phyloP scores from a whole-genome alignment of 140 eudicot genomes.

The Cichorium intybus region DNA sequence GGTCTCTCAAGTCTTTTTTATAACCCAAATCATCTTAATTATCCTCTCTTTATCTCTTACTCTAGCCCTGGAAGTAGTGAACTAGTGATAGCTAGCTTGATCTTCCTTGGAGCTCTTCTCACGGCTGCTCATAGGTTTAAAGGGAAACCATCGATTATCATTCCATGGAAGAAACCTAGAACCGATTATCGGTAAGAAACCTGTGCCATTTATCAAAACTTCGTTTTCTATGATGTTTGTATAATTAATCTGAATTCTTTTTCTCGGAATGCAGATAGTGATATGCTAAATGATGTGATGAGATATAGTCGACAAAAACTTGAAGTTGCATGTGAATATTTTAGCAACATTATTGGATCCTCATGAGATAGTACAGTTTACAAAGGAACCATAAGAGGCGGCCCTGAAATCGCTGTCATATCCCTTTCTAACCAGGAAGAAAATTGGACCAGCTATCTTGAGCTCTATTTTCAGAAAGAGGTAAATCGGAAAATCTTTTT shows the following conservation, averaged over 20 bases:
- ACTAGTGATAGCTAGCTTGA: constrained; percentile 55
- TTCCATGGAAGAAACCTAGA: too few relatives aligned
- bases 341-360: too few relatives aligned
- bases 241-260: not conserved
- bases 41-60: too few relatives aligned
- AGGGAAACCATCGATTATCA: too few relatives aligned
- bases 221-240: not conserved
- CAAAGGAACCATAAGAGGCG: constrained; percentile 85
- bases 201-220: not conserved
- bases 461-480: too few relatives aligned
- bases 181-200: constrained; percentile 52
- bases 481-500: constrained; percentile 12
- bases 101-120: constrained; percentile 47
- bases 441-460: constrained; percentile 67
- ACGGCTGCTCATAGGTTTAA: constrained; percentile 48
- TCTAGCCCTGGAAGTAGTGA: constrained; percentile 61
- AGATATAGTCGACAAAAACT: constrained; percentile 73
- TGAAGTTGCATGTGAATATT: constrained; percentile 94
- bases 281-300: constrained; percentile 54
- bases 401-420: constrained; percentile 88
- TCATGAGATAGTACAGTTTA: constrained; percentile 77
- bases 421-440: constrained; percentile 79
- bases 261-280: too few relatives aligned
- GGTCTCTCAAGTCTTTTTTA: too few relatives aligned
- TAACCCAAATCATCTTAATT: too few relatives aligned